Conservation (phyloP, 2,329 filamentous ascomycete species). For the Diaporthe velutina region DNA sequence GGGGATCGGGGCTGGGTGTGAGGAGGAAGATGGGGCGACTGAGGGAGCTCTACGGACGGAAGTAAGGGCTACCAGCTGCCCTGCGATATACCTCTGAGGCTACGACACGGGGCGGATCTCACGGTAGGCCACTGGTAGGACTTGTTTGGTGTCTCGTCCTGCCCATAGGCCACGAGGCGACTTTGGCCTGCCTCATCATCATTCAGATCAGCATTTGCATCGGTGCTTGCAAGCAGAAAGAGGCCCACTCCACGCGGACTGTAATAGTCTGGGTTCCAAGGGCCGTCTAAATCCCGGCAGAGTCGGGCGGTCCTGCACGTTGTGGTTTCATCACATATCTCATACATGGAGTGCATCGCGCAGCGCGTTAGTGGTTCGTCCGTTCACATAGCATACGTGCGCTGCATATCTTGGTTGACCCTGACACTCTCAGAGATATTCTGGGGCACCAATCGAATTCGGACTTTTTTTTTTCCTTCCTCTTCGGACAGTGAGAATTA, state of each 20-base stretch:
- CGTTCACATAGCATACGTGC: conserved; percentile 6
- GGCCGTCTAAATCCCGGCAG: neutral
- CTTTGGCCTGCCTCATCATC: neutral
- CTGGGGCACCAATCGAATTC: neutral
- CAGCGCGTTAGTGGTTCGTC: conserved; percentile 19
- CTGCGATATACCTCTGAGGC: neutral
- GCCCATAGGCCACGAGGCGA: neutral
- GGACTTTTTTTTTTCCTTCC: neutral
- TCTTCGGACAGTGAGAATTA: neutral
- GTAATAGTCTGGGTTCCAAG: neutral
- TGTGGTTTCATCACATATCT: conserved; percentile 23
- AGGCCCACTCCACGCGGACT: neutral
- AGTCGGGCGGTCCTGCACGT: neutral
- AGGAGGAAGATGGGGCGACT: conserved; percentile 37
- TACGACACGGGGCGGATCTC: neutral
- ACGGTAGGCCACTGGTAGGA: neutral
- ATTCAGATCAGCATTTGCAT: neutral
- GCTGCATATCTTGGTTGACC: neutral
- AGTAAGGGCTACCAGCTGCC: neutral
- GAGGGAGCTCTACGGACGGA: conserved; percentile 36
- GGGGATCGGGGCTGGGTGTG: conserved; percentile 36
- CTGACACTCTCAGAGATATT: neutral
- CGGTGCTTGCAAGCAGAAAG: neutral
- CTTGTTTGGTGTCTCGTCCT: neutral
- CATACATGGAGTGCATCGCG: conserved; percentile 17